These are phyloP conservation scores for Posidonia oceanica DNA, from an alignment of 116 monocot genomes.

Conservation along the genomic window DNA sequence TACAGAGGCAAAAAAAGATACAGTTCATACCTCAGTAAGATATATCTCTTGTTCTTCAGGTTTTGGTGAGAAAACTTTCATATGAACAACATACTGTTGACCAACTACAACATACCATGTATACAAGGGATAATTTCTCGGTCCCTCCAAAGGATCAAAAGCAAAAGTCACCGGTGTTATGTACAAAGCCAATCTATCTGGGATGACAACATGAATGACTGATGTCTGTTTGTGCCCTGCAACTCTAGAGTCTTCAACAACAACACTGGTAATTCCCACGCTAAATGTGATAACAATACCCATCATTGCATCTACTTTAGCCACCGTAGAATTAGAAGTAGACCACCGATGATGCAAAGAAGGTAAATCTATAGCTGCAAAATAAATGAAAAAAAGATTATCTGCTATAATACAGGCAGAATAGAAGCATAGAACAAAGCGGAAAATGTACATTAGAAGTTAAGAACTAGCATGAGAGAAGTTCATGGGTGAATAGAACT, in stretches of 20 bases:
- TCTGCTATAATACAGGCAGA: no score
- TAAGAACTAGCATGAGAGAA: no score
- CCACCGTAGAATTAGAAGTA: constrained; percentile 55
- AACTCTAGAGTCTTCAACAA: constrained; percentile 89
- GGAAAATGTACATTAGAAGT: neutral
- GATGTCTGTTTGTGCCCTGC: constrained; percentile 78
- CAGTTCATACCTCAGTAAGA: constrained; percentile 62
- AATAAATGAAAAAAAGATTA: constrained; percentile 7
- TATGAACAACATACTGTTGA: constrained; percentile 52
- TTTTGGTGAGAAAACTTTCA: constrained; percentile 56
- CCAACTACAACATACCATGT: constrained; percentile 77
- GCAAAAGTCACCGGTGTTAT: constrained; percentile 35
- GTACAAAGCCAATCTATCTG: constrained; percentile 48
- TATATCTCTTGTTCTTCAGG: constrained; percentile 56
- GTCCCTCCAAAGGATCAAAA: constrained; percentile 24
- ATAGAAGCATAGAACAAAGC: neutral
- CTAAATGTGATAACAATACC: constrained; percentile 43
- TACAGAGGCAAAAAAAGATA: neutral
- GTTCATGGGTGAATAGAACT: no score
- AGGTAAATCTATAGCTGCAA: constrained; percentile 76
- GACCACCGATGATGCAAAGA: constrained; percentile 75
- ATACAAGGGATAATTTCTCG: constrained; percentile 19
- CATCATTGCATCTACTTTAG: constrained; percentile 43
- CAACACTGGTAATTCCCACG: constrained; percentile 50
- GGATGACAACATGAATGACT: constrained; percentile 71